Evolutionary conservation across 495 filamentous ascomycete genomes (phyloP).

Genomic region (Penicillium riverlandense): DNA sequence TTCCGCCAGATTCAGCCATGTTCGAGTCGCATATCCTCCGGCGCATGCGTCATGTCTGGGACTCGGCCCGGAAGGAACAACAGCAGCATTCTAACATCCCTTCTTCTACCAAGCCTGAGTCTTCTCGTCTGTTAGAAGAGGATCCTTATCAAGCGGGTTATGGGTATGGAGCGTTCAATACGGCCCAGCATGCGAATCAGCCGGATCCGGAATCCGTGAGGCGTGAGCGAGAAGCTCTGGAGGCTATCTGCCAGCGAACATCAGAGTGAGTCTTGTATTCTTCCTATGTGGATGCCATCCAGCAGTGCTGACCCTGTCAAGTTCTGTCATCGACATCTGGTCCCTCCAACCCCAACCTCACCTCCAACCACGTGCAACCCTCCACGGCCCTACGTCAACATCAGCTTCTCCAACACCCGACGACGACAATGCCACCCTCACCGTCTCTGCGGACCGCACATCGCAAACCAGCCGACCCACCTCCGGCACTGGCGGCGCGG

Average conservation of each 20-base stretch:
- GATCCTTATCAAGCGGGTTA: constrained; percentile 45
- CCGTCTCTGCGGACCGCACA: constrained; percentile 12
- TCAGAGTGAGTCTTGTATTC: constrained; percentile 35
- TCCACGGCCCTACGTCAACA: constrained; percentile 25
- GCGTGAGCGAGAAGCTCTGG: constrained; percentile 44
- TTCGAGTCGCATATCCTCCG: too few relatives aligned
- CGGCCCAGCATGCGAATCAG: constrained; percentile 32
- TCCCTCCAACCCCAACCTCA: constrained; percentile 43
- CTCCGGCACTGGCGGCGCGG: constrained; percentile 17
- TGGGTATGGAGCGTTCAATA: constrained; percentile 37
- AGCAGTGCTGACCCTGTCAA: constrained; percentile 1
- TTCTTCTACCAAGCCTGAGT: constrained; percentile 29
- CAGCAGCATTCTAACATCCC: constrained; percentile 14
- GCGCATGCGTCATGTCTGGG: background rate
- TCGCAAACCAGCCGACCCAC: constrained; percentile 10
- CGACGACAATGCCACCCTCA: constrained; percentile 12
- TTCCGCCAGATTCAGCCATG: background rate
- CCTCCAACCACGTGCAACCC: constrained; percentile 39
- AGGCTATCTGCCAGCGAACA: constrained; percentile 46
- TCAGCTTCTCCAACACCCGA: constrained; percentile 19
- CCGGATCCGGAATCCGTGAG: constrained; percentile 43
- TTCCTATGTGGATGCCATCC: background rate
- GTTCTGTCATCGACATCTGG: constrained; percentile 45
- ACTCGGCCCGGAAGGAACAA: background rate
- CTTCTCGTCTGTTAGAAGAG: constrained; percentile 45